Conservation (phyloP, 1,284 basidiomycete species). For the Wolfiporia cocos region DNA sequence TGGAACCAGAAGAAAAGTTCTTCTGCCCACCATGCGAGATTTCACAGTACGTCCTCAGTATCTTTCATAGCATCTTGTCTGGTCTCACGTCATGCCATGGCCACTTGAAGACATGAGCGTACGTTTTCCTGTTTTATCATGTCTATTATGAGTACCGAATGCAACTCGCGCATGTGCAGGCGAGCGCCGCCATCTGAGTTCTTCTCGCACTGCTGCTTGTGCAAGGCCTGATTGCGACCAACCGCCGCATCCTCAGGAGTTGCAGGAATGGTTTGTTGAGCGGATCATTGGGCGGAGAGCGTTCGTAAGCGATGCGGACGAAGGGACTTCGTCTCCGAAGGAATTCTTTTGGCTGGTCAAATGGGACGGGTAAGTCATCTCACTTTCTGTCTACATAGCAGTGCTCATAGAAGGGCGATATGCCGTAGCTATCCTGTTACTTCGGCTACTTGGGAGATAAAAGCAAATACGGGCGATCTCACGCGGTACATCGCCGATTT, state of each 20-base stretch:
- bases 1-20: conserved; percentile 18
- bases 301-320: conserved; percentile 3
- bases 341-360: conserved; percentile 30
- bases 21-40: conserved; percentile 22
- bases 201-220: conserved; percentile 1
- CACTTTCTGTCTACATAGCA: no score
- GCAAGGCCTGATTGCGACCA: conserved; percentile 8
- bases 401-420: background rate
- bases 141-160: background rate
- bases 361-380: conserved; percentile 28
- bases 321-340: background rate
- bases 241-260: background rate
- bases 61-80: background rate
- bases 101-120: background rate
- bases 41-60: conserved; percentile 7
- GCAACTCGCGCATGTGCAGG: conserved; percentile 2
- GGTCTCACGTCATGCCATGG: background rate
- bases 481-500: conserved; percentile 7
- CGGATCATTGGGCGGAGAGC: conserved; percentile 27
- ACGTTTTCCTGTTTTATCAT: background rate
- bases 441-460: conserved; percentile 4
- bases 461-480: conserved; percentile 4
- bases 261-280: conserved; percentile 24
- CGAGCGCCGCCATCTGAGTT: conserved; percentile 2
- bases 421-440: background rate